Base-by-base conservation (phyloP, 768 basidiomycete species). In the Pluteus cervinus region DNA sequence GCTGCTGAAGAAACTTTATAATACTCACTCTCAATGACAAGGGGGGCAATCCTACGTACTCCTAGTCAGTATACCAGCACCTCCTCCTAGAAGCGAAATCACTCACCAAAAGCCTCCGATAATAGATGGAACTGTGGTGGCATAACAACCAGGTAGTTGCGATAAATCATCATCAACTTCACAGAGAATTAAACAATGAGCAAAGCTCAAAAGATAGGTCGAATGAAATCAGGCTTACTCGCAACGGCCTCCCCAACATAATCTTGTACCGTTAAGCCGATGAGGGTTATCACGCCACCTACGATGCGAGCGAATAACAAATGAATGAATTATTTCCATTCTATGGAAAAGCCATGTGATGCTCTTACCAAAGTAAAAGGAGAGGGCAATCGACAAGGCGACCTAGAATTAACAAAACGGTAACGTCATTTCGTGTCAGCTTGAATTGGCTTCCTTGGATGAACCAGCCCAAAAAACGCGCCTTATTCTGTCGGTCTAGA, bases 101-200 rank as follows among this genome's bases (percentile, higher is more conserved):
- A 37, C 52, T n/a, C 23, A 57, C 55, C 54, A 58, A 35, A 51
- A 51, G 2, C 56, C 56, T 7, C 49, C 54, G 29, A 58, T 54
- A 8, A 52, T 52, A 7, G 48, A 45, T 23, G 54, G 56, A 3
- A 58, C 54, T 11, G 42, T 49, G 5, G 48, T 49, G 1, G 56
- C 50, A 42, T 57, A 57, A 40, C 56, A 57, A n/a, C 56, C 56
- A 4, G 56, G 56, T n/a, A 57, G 39, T 37, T 38, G 46, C 5
- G 37, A 24, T 1, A 58, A 37, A 1, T 29, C 25, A 1, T 32
- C 44, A 32, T 55, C 47, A 25, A 58, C 54, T 55, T n/a, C 24
- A 5, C n/a, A 28, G 12, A n/a, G n/a, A n/a, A n/a, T n/a, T n/a
- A 16, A 16, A 24, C 12, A 25, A 10, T 22, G 22, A n/a, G 22